These are phyloP conservation scores for Moelleriella libera DNA, from an alignment of 2,329 filamentous ascomycete genomes.

Conservation along the genomic window DNA sequence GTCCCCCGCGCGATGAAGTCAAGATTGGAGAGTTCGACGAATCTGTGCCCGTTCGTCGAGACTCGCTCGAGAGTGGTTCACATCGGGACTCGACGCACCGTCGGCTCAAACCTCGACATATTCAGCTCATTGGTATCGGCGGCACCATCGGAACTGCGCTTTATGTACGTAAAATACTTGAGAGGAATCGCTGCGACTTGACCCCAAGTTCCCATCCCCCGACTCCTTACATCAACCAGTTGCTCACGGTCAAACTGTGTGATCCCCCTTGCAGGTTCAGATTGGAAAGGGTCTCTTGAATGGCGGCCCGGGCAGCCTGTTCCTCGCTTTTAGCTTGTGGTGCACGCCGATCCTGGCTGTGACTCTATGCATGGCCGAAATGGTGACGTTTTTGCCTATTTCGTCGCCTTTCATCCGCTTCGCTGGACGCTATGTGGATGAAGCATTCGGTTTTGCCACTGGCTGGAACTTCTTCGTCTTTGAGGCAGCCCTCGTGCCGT, in stretches of 20 bases:
- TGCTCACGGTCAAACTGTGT: neutral
- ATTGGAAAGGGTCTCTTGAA: conserved; percentile 44
- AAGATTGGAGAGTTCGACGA: neutral
- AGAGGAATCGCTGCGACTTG: neutral
- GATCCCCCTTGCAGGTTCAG: conserved; percentile 20
- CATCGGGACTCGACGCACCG: conserved; percentile 26
- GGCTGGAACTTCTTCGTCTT: conserved; percentile 67
- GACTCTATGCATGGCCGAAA: conserved; percentile 53
- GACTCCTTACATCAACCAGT: neutral
- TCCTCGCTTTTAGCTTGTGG: conserved; percentile 48
- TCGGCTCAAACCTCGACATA: conserved; percentile 39
- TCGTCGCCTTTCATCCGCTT: conserved; percentile 69
- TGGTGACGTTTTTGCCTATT: conserved; percentile 65
- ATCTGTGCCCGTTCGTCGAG: neutral
- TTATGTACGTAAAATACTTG: conserved; percentile 24
- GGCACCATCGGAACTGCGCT: conserved; percentile 50
- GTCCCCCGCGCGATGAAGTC: conserved; percentile 1
- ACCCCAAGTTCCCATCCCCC: neutral
- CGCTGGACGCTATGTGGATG: conserved; percentile 60
- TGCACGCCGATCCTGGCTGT: conserved; percentile 46
- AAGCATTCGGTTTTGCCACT: conserved; percentile 58
- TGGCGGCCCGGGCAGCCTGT: conserved; percentile 43
- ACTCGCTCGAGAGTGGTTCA: neutral
- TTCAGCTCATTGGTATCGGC: conserved; percentile 48
- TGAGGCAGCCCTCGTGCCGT: conserved; percentile 52